Evolutionary conservation across 148 eudicot genomes (phyloP), one percentile per base, ranked within the genome.

Genomic region (Persicaria tinctoria): DNA sequence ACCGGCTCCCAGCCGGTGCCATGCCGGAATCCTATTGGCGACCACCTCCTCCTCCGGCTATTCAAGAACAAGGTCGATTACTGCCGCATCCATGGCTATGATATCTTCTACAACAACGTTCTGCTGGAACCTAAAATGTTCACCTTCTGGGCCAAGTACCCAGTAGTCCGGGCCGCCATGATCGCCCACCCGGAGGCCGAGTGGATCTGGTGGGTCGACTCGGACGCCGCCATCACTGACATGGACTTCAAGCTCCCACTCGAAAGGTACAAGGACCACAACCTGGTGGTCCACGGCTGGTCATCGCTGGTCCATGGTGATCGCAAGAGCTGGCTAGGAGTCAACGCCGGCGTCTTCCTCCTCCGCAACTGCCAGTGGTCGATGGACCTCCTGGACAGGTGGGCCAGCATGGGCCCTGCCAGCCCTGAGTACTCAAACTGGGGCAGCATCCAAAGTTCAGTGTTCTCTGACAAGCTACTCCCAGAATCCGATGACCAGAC

Each of bases 181-280:
- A 46, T 89, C 79, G 97, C 98, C 77, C 98, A 94, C 80, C 98
- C 98, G 62, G 97, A 94, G 72, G 89, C 91, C 8, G 96, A 94
- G 83, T 94, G 98, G 98, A 85, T 94, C 76, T 94, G 93, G 93
- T 94, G 98, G 98, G 93, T 94, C 17, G 98, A 94, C 76, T 92
- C 98, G 14, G 98, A 94, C 69, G 98, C 97, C 0, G 91, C 88
- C 1, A 79, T 94, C 46, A 94, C 98, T 3, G 98, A 94, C 74
- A 94, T 94, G 98, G 90, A 91, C 66, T 94, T 90, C 80, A 77
- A 79, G 64, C 86, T 93, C 1, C 97, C 97, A 0, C 77, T 93
- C 6, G 82, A 84, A 1, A 75, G 85, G 59, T 93, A 93, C 78
- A 76, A 76, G 64, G 62, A 78, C 68, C 86, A 89, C 70, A 93